Conservation (phyloP, 2,329 filamentous ascomycete genomes). For the Aciculosporium take region DNA sequence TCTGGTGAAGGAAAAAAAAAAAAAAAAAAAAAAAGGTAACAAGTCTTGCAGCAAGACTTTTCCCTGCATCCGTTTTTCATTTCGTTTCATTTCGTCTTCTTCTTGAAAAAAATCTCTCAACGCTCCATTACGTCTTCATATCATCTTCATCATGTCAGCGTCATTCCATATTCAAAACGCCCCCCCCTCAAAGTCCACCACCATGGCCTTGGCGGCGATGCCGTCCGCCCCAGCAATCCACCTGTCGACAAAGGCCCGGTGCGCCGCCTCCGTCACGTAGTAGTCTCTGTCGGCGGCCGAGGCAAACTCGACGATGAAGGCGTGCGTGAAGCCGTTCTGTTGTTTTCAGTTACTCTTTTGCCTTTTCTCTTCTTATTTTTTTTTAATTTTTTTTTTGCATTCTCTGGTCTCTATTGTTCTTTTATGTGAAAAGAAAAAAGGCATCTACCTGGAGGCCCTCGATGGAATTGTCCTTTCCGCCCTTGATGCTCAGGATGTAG, state of each 20-base stretch:
- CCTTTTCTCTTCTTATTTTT: neutral
- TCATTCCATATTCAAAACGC: no score
- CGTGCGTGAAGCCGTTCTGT: conserved; percentile 51
- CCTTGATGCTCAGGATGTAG: conserved; percentile 44
- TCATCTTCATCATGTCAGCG: no score
- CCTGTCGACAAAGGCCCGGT: conserved; percentile 43
- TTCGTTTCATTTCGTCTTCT: no score
- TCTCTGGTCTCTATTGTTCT: no score
- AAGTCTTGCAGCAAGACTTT: no score
- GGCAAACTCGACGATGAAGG: conserved; percentile 54
- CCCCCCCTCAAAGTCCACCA: conserved; percentile 46
- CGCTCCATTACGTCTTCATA: no score
- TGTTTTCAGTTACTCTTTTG: neutral
- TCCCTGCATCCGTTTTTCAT: no score
- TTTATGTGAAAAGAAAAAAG: neutral
- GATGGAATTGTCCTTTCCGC: conserved; percentile 47
- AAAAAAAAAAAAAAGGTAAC: no score
- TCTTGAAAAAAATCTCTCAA: no score
- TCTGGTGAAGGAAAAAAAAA: no score
- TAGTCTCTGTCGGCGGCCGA: conserved; percentile 51
- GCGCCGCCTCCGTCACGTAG: conserved; percentile 47
- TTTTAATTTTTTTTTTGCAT: neutral
- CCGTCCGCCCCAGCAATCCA: conserved; percentile 18
- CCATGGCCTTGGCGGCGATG: conserved; percentile 28
- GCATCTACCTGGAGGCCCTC: conserved; percentile 42